Conservation (phyloP, 139 green algal species). For the Chlorella sp. region DNA sequence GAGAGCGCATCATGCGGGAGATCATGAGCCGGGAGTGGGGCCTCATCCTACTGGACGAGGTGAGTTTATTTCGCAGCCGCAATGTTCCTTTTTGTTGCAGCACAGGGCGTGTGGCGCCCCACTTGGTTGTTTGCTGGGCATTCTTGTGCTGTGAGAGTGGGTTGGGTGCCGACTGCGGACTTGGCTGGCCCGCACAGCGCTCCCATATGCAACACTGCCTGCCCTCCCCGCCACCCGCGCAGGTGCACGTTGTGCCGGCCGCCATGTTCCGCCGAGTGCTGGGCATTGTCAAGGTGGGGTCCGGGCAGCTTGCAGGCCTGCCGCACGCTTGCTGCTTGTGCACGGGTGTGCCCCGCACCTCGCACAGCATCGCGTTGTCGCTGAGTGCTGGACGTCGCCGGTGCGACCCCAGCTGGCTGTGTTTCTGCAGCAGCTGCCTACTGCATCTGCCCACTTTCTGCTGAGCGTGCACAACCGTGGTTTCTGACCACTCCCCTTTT, state of each 20-base stretch:
- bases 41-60: conserved; percentile 96
- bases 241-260: conserved; percentile 97
- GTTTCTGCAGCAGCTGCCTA: too few species aligned
- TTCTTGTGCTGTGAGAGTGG: neutral
- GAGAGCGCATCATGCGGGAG: conserved; percentile 64
- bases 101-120: too few species aligned
- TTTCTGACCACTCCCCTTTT: too few species aligned
- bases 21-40: conserved; percentile 95
- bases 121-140: neutral
- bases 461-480: too few species aligned
- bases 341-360: too few species aligned
- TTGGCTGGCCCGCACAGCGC: neutral
- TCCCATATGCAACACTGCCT: neutral
- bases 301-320: too few species aligned
- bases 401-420: too few species aligned
- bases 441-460: too few species aligned
- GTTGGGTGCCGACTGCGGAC: neutral
- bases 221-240: neutral
- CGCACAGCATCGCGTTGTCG: too few species aligned
- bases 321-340: too few species aligned
- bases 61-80: neutral
- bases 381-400: too few species aligned
- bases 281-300: conserved; percentile 79
- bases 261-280: conserved; percentile 96
- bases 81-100: too few species aligned